These are phyloP conservation scores for Boletus insuetus DNA, from an alignment of 768 basidiomycete species.

Conservation along the genomic window DNA sequence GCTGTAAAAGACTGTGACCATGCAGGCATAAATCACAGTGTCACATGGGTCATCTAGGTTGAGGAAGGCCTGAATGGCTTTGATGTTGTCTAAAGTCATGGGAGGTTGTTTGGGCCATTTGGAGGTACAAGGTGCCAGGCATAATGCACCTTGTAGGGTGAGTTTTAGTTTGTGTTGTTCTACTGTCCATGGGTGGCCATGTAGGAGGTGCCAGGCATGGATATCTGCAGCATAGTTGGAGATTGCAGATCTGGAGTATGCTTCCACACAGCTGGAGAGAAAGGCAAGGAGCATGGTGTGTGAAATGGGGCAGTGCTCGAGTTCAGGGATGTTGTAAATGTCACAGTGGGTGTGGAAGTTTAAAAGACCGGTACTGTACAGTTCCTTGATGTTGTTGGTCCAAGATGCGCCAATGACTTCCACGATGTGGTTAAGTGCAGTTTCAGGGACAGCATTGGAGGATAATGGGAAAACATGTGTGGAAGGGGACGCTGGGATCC, in stretches of 20 bases:
- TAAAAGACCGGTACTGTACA: not conserved
- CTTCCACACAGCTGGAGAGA: not conserved
- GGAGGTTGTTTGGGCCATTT: not conserved
- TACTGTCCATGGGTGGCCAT: not conserved
- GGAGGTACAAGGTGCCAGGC: fast-evolving
- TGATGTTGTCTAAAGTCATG: not conserved
- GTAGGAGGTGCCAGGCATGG: not conserved
- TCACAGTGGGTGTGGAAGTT: not conserved
- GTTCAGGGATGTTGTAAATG: conserved; percentile 1
- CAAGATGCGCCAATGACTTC: not conserved
- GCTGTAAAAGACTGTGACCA: not conserved
- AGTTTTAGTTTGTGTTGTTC: not conserved
- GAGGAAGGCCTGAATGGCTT: not conserved
- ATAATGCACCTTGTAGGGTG: fast-evolving
- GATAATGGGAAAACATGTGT: too few species aligned
- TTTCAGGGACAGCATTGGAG: not conserved
- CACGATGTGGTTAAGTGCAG: not conserved
- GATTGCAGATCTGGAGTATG: not conserved
- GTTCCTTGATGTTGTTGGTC: not conserved
- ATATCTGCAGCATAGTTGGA: not conserved
- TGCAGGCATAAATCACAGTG: not conserved
- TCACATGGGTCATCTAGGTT: not conserved
- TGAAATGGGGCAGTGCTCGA: not conserved
- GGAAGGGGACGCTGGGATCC: not conserved
- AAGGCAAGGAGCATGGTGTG: not conserved